Conservation (phyloP, 2,329 filamentous ascomycete genomes). For the Conoideocrella luteorostrata region DNA sequence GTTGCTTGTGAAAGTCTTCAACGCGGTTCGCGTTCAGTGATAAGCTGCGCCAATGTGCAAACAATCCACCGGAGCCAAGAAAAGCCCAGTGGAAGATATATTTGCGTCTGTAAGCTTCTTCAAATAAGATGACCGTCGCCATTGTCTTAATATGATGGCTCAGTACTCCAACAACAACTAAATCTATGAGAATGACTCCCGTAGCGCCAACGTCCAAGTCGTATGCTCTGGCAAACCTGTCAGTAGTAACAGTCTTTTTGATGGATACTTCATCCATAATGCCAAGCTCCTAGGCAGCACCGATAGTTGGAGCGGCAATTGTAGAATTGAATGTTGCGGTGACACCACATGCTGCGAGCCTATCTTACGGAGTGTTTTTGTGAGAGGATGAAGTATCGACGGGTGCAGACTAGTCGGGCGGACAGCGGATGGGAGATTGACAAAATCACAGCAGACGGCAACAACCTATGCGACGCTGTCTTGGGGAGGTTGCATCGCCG, state of each 20-base stretch:
- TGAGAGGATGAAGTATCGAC: no score
- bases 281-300: slow-evolving; percentile 10
- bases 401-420: no score
- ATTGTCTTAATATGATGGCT: neutral
- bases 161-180: neutral
- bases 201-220: neutral
- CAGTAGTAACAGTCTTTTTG: neutral
- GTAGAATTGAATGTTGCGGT: slow-evolving; percentile 17
- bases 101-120: slow-evolving; percentile 8
- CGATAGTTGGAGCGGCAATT: slow-evolving; percentile 8
- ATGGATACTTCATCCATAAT: slow-evolving; percentile 6
- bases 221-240: neutral
- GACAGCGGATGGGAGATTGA: no score
- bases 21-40: slow-evolving; percentile 11
- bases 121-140: neutral
- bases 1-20: slow-evolving; percentile 5
- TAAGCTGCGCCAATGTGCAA: slow-evolving; percentile 8
- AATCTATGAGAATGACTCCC: neutral
- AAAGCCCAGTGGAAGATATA: slow-evolving; percentile 11
- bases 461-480: no score
- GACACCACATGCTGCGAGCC: no score
- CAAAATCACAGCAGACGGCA: no score
- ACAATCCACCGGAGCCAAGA: slow-evolving; percentile 11
- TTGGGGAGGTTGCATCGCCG: no score
- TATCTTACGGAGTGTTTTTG: no score